phyloP scores from a whole-genome alignment of 2,329 filamentous ascomycete species.

The Paecilomyces fulvus region DNA sequence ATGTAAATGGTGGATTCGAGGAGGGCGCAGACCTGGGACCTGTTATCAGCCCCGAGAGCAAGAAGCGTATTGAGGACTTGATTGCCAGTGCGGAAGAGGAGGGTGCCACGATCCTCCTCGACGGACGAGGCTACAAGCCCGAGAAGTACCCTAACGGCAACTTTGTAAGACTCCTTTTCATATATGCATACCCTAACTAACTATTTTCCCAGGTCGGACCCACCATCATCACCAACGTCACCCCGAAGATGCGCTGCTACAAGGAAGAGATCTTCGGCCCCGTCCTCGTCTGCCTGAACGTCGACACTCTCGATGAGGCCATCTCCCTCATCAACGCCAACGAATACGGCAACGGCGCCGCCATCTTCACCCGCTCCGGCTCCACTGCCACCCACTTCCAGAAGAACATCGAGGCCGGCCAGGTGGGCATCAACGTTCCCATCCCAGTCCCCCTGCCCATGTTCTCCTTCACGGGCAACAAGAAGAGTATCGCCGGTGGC shows the following conservation, averaged over 20 bases:
- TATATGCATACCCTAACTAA: neutral
- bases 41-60: slow-evolving; percentile 51
- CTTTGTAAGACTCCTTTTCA: slow-evolving; percentile 48
- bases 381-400: slow-evolving; percentile 55
- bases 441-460: slow-evolving; percentile 56
- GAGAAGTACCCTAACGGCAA: slow-evolving; percentile 56
- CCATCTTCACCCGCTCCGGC: slow-evolving; percentile 57
- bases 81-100: slow-evolving; percentile 54
- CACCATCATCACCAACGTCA: slow-evolving; percentile 27
- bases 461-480: slow-evolving; percentile 62
- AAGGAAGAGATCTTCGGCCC: slow-evolving; percentile 30
- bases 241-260: slow-evolving; percentile 29
- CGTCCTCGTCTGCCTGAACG: slow-evolving; percentile 28
- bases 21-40: slow-evolving; percentile 53
- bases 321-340: slow-evolving; percentile 53
- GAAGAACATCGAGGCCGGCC: slow-evolving; percentile 57
- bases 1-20: slow-evolving; percentile 54
- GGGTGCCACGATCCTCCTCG: slow-evolving; percentile 52
- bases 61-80: slow-evolving; percentile 50
- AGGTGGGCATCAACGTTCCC: slow-evolving; percentile 59
- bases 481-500: slow-evolving; percentile 86
- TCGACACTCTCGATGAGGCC: slow-evolving; percentile 26
- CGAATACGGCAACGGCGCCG: slow-evolving; percentile 59
- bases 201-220: slow-evolving; percentile 14
- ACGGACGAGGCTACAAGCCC: slow-evolving; percentile 51